phyloP scores from a whole-genome alignment of 2,329 filamentous ascomycete genomes.

The Colletotrichum liaoningense region DNA sequence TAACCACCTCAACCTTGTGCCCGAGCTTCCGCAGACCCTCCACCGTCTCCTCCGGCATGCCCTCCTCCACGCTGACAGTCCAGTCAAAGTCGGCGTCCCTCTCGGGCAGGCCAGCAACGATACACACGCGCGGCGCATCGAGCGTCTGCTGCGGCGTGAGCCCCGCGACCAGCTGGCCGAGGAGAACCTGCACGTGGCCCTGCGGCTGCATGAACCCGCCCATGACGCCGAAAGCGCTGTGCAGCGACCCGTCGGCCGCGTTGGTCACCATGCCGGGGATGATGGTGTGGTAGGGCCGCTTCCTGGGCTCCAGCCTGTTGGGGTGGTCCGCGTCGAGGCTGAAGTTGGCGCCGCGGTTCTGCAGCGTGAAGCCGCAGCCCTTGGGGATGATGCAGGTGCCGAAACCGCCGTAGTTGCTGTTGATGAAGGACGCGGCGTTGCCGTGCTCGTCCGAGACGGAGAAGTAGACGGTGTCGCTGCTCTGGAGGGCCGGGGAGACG shows the following conservation, averaged over 20 bases:
- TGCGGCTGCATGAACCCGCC: conserved; percentile 99
- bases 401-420: conserved; percentile 92
- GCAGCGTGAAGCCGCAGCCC: conserved; percentile 91
- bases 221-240: conserved; percentile 95
- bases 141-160: conserved; percentile 88
- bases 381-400: conserved; percentile 87
- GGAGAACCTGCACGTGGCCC: conserved; percentile 91
- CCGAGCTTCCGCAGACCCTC: conserved; percentile 76
- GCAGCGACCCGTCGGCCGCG: conserved; percentile 75
- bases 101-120: conserved; percentile 78
- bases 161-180: conserved; percentile 88
- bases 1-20: conserved; percentile 77
- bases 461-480: conserved; percentile 96
- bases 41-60: conserved; percentile 76
- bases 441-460: conserved; percentile 83
- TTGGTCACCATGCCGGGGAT: conserved; percentile 94
- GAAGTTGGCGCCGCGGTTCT: conserved; percentile 94
- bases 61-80: conserved; percentile 84
- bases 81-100: conserved; percentile 67
- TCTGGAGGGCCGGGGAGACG: conserved; percentile 78
- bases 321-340: conserved; percentile 77
- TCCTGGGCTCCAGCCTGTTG: conserved; percentile 82
- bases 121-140: conserved; percentile 91
- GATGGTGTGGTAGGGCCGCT: conserved; percentile 97
- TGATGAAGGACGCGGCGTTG: conserved; percentile 96